phyloP scores from a whole-genome alignment of 345 rosid species.

The Citrus maxima region DNA sequence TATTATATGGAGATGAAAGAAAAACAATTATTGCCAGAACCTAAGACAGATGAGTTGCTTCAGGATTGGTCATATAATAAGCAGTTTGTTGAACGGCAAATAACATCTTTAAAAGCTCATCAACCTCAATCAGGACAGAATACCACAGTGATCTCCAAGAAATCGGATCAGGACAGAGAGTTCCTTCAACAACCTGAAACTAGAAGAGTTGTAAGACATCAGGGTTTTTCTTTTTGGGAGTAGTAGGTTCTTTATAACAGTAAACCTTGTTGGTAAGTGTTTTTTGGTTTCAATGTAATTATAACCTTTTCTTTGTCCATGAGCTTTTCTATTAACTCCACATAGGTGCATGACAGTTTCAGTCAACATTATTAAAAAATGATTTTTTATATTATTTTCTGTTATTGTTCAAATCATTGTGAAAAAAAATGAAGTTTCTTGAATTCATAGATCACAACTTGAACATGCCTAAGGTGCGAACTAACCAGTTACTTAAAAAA shows the following conservation, averaged over 20 bases:
- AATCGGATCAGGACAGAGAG: conserved; percentile 30
- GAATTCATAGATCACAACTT: not conserved
- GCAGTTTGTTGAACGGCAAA: conserved; percentile 37
- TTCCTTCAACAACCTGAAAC: conserved; percentile 62
- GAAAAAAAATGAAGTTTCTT: not conserved
- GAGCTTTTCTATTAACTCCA: conserved; percentile 1
- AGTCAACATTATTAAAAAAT: not conserved
- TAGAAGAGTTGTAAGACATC: conserved; percentile 60
- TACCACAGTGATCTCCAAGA: conserved; percentile 22
- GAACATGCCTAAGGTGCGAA: not conserved
- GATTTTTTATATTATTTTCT: too few relatives aligned
- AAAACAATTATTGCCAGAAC: conserved; percentile 61
- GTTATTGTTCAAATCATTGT: too few relatives aligned
- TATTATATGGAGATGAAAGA: conserved; percentile 79
- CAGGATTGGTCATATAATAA: conserved; percentile 63
- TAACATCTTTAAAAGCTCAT: conserved; percentile 21
- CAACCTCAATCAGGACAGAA: conserved; percentile 22
- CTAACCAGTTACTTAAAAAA: not conserved
- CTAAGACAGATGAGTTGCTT: conserved; percentile 65
- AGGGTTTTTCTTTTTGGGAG: conserved; percentile 67
- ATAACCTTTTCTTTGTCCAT: conserved; percentile 14
- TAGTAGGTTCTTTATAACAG: conserved; percentile 27
- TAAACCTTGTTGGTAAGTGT: conserved; percentile 1
- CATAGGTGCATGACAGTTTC: conserved; percentile 16
- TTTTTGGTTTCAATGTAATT: not conserved